phyloP scores from a whole-genome alignment of 2,329 filamentous ascomycete genomes.

The Metarhizium sp. region DNA sequence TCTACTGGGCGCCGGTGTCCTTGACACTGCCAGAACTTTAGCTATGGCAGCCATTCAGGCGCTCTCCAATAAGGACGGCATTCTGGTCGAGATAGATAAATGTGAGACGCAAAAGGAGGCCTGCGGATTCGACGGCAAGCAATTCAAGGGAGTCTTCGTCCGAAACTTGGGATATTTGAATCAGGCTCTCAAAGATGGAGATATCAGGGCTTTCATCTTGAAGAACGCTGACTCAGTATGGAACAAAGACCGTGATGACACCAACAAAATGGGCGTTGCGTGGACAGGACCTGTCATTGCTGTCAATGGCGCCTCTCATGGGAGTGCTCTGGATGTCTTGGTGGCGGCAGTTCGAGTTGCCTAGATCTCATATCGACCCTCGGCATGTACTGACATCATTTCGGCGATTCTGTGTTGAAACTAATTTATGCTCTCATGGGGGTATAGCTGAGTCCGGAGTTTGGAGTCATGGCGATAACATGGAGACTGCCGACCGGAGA shows the following conservation, averaged over 20 bases:
- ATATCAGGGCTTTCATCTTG: constrained; percentile 45
- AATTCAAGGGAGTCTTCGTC: constrained; percentile 66
- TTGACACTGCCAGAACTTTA: constrained; percentile 35
- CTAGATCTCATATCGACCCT: constrained; percentile 7
- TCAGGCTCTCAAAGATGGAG: constrained; percentile 34
- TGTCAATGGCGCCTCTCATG: constrained; percentile 50
- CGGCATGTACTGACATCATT: not conserved
- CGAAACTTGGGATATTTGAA: constrained; percentile 54
- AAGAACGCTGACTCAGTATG: constrained; percentile 58
- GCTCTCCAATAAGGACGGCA: constrained; percentile 33
- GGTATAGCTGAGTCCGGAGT: not conserved
- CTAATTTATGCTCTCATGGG: not conserved
- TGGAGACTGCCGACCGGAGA: too few species aligned
- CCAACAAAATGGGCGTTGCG: constrained; percentile 47
- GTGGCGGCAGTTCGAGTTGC: constrained; percentile 46
- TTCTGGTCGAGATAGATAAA: constrained; percentile 31
- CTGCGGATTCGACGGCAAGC: constrained; percentile 41
- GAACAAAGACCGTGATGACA: constrained; percentile 42
- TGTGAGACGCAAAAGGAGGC: constrained; percentile 23
- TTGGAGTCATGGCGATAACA: too few species aligned
- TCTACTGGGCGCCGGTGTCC: constrained; percentile 24
- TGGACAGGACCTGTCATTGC: constrained; percentile 52
- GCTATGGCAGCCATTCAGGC: constrained; percentile 41
- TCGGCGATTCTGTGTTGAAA: not conserved
- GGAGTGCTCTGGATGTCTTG: constrained; percentile 56